Evolutionary conservation across 176 grass and related monocot species (phyloP), one percentile per base, ranked within the genome.

Genomic region (Elymus sibiricus): DNA sequence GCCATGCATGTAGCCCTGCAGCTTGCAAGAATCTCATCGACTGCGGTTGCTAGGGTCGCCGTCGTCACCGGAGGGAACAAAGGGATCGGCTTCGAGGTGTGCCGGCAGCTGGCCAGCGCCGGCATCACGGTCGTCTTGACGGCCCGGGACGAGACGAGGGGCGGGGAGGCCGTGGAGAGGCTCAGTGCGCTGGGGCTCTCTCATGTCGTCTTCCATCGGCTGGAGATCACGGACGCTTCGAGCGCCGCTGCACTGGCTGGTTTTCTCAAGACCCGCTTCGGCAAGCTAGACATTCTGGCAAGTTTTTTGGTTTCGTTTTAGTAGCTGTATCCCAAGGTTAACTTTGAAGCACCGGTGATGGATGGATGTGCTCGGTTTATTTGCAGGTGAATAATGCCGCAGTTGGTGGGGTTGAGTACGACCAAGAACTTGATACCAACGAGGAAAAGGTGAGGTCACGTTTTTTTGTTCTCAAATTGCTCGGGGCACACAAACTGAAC

Each of bases 21-120:
- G 37, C 27, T 64, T 64, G 26, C 32, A 17, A 11, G 19, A 39
- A 39, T 70, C 55, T 22, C 2, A 58, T 58, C 55, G 31, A 7
- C 5, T 71, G 12, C 11, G 11, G 17, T 77, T 78, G 15, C 28
- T 13, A 85, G 83, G 67, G 79, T 92, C 68, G 83, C 88, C 7
- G 22, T 90, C 22, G 93, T 93, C 16, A 91, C 90, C 17, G 93
- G 90, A 4, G 90, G 79, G 28, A 92, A 84, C n/a, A 92, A 86
- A 24, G 88, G 90, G 4, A 86, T 92, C 38, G 93, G 93, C 2
- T 34, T 95, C 0, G 91, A 82, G 38, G 89, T 89, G 77, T 95
- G 90, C 79, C 72, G 83, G 19, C 88, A 91, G 43, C n/a, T 93
- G 7, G 44, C 77, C 3, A 9, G 12, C 6, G 63, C 17, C 10